phyloP scores from a whole-genome alignment of 345 rosid genomes.

The Eucalyptus regnans region DNA sequence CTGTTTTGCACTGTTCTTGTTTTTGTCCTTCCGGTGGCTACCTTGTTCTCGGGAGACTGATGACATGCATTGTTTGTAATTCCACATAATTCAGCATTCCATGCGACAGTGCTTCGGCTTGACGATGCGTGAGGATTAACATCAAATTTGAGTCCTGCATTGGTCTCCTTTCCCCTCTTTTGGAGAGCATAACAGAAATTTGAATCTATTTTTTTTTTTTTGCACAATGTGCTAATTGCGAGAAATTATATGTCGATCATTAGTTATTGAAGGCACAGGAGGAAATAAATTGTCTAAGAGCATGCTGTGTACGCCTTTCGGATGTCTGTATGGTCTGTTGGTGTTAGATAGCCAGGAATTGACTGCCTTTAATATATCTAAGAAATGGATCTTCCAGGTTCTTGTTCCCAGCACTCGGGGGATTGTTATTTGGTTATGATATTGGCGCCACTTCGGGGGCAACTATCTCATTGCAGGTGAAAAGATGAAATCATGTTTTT shows the following conservation, averaged over 20 bases:
- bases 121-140: not conserved
- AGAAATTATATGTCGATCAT: not conserved
- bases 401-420: constrained; percentile 88
- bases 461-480: constrained; percentile 75
- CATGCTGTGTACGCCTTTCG: not conserved
- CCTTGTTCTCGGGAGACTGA: not conserved
- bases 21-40: not conserved
- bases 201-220: not conserved
- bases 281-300: not conserved
- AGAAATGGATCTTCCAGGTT: constrained; percentile 28
- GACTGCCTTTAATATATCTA: not conserved
- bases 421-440: constrained; percentile 86
- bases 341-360: not conserved
- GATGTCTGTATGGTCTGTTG: not conserved
- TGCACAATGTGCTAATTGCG: not conserved
- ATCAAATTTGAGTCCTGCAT: not conserved
- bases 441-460: constrained; percentile 98
- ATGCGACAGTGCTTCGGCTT: not conserved
- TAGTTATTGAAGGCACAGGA: not conserved
- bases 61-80: not conserved
- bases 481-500: not conserved
- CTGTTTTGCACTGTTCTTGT: not conserved
- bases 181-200: not conserved
- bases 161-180: not conserved
- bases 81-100: not conserved